Evolutionary conservation across 192 early-diverging fungal species (phyloP), one percentile per base, ranked within the genome.

Genomic region (Gorgonomyces haynaldii): DNA sequence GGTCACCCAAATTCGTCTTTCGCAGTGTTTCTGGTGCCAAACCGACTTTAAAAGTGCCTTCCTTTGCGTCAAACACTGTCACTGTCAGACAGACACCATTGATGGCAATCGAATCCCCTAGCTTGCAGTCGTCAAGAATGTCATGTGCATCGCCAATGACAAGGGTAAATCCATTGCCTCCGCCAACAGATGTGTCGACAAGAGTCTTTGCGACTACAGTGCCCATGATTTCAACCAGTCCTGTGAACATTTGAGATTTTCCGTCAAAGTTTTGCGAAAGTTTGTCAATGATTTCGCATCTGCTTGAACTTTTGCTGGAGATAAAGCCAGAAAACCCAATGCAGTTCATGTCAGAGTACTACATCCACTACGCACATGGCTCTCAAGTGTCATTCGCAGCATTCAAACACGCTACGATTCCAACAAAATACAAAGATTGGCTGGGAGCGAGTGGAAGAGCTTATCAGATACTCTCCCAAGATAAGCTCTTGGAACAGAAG

Each of bases 21-120:
- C 86, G 76, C 4, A 94, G 71, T 6, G 90, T 95, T 65, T 96
- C 96, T 5, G 92, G 91, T 13, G 91, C 81, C 15, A 94, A 61
- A 10, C 88, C 88, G 20, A 95, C 86, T 57, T 95, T 96, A 73
- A 96, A 96, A 13, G 42, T 63, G 7, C 32, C 52, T 25, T 55
- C 31, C 32, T 76, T 73, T 15, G 54, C 56, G 37, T 84, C 70
- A 58, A 95, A 94, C 59, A 90, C 91, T 21, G 92, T 98, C 5
- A 96, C 91, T 0, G 96, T 98, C 47, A 98, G 67, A 64, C 96
- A 98, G 21, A 88, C 82, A 7, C 95, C 95, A 60, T 91, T 91
- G 53, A 89, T 67, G 20, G 84, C 70, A 52, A 98, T 98, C 52
- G 85, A 89, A 67, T 98, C 96, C 43, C 96, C 96, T 17, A 94